These are phyloP conservation scores for Uronychia setigera DNA, from an alignment of 73 alveolate genomes.

Conservation along the genomic window DNA sequence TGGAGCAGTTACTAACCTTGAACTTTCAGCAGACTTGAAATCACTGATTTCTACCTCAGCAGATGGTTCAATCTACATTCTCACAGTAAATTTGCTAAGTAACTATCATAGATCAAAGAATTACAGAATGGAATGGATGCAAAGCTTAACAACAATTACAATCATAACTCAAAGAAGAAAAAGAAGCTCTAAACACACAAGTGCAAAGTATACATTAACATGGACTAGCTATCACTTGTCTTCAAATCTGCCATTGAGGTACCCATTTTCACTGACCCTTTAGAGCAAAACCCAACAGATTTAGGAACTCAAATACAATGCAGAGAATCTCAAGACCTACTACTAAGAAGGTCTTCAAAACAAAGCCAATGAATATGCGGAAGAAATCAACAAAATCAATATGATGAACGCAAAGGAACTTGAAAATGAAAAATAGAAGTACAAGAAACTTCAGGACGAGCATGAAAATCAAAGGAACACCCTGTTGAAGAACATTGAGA, in stretches of 20 bases:
- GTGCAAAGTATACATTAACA: slow-evolving; percentile 62
- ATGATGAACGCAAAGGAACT: slow-evolving; percentile 50
- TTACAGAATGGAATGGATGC: slow-evolving; percentile 57
- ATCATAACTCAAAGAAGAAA: not conserved
- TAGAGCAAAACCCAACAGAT: slow-evolving; percentile 37
- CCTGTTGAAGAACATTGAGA: slow-evolving; percentile 58
- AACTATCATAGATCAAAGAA: slow-evolving; percentile 30
- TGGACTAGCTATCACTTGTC: slow-evolving; percentile 57
- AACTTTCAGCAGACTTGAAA: slow-evolving; percentile 35
- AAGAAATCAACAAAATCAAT: slow-evolving; percentile 54
- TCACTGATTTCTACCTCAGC: slow-evolving; percentile 55
- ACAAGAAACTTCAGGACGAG: slow-evolving; percentile 52
- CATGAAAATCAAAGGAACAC: slow-evolving; percentile 63
- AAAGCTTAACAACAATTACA: not conserved
- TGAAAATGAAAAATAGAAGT: slow-evolving; percentile 13
- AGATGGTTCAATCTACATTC: slow-evolving; percentile 63
- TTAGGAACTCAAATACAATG: slow-evolving; percentile 51
- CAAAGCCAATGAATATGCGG: slow-evolving; percentile 43
- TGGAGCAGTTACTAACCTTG: slow-evolving; percentile 46
- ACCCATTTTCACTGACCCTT: not conserved
- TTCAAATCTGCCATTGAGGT: slow-evolving; percentile 45
- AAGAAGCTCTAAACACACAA: slow-evolving; percentile 37
- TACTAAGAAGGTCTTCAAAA: slow-evolving; percentile 54
- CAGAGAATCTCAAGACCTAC: slow-evolving; percentile 37
- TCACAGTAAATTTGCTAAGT: not conserved